Conservation (phyloP, 2,329 filamentous ascomycete species). For the Scytalidium lignicola region DNA sequence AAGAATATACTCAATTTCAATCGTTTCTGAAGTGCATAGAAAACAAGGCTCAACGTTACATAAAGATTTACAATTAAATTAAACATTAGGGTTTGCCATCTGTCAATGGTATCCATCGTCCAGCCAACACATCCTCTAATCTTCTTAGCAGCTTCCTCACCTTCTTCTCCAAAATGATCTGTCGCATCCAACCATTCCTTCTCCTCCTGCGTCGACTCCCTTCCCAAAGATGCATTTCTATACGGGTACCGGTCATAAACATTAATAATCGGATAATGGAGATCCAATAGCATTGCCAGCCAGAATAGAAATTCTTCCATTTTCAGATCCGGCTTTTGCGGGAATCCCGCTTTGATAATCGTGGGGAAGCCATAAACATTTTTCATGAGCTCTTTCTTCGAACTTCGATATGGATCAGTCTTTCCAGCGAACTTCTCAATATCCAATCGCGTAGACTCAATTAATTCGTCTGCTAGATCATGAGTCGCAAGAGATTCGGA, state of each 20-base stretch:
- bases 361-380: conserved; percentile 21
- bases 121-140: conserved; percentile 18
- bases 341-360: conserved; percentile 12
- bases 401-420: conserved; percentile 15
- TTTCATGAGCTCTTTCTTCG: conserved; percentile 6
- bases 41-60: too few species aligned
- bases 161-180: not conserved
- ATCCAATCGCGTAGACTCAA: conserved; percentile 17
- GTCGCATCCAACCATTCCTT: conserved; percentile 46
- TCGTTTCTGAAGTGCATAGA: too few species aligned
- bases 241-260: conserved; percentile 26
- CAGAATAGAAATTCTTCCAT: conserved; percentile 18
- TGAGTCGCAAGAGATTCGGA: conserved; percentile 14
- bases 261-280: conserved; percentile 24
- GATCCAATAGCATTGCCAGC: conserved; percentile 16
- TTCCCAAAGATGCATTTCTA: conserved; percentile 19
- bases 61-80: too few species aligned
- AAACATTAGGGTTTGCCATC: too few species aligned
- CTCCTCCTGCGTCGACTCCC: conserved; percentile 20
- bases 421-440: conserved; percentile 17
- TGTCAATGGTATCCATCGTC: not conserved
- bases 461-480: conserved; percentile 11
- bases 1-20: too few species aligned
- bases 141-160: conserved; percentile 36
- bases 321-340: conserved; percentile 30